Evolutionary conservation across 768 basidiomycete genomes (phyloP).

Genomic region (Lentinula sp.): DNA sequence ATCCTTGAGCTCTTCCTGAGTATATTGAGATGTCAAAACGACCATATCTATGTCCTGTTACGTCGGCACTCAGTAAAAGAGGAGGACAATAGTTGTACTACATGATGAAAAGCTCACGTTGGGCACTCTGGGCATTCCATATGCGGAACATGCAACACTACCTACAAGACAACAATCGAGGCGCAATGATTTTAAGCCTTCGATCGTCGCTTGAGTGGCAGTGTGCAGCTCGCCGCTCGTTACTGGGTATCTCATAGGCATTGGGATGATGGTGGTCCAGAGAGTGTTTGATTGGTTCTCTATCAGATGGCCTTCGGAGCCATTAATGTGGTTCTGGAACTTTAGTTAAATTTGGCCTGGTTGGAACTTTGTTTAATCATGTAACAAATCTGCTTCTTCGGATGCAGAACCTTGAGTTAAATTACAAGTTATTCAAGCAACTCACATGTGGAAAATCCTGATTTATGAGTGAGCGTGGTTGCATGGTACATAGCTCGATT

Average conservation of each 20-base stretch:
- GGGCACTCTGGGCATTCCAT: slow-evolving; percentile 30
- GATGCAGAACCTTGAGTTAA: too few relatives aligned
- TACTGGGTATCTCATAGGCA: background rate
- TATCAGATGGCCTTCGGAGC: too few relatives aligned
- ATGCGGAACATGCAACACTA: slow-evolving; percentile 31
- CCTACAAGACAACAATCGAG: slow-evolving; percentile 32
- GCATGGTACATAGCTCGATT: too few relatives aligned
- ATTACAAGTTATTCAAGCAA: too few relatives aligned
- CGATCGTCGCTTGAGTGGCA: slow-evolving; percentile 18
- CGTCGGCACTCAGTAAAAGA: background rate
- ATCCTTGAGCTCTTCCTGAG: slow-evolving; percentile 33
- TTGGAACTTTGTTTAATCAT: too few relatives aligned
- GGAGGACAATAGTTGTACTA: background rate
- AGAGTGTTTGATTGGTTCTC: too few relatives aligned
- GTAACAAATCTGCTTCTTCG: too few relatives aligned
- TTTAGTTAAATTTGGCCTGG: too few relatives aligned
- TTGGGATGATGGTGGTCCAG: background rate
- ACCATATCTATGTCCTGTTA: slow-evolving; percentile 43
- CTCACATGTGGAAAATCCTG: too few relatives aligned
- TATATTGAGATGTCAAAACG: slow-evolving; percentile 26
- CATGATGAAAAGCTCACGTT: slow-evolving; percentile 20
- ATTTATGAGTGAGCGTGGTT: too few relatives aligned
- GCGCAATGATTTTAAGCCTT: slow-evolving; percentile 15
- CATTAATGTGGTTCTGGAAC: too few relatives aligned
- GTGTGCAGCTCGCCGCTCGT: background rate